Base-by-base conservation (phyloP, 352 stramenopile genomes). In the Phytopythium helicoides region DNA sequence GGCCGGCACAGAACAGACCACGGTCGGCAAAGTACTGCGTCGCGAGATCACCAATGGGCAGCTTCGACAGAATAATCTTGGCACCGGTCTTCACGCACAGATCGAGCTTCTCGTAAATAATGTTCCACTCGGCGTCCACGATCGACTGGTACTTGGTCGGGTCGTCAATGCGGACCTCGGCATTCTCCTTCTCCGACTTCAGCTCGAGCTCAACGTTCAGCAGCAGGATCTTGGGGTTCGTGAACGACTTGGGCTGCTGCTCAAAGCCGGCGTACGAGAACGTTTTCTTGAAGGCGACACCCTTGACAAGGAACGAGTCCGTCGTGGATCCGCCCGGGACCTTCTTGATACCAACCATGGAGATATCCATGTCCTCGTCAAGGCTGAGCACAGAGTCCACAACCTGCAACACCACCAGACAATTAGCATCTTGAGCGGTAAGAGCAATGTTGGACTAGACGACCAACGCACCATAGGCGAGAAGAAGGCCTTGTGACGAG, bases 251-350 rank as follows among this genome's bases (percentile, higher is more conserved):
- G 38, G 96, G 97, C 89, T 99, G 98, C 87, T 99, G 97, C 77
- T 99, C 97, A 65, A 99, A 99, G n/a, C 97, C 97, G 8, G 97
- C 97, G 70, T 99, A 99, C 48, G 90, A 98, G 68, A 99, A 99
- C 22, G 97, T 99, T 77, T 99, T 99, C 77, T 99, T 98, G 83
- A 99, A 99, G 3, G 97, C 97, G 3, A 99, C 97, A 23, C 97
- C 96, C 53, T 97, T 81, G 12, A 99, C 96, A 6, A 99, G 77
- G 71, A 99, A 98, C 51, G 94, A 99, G 67, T 98, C 93, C 49
- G 92, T 97, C 25, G 99, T 96, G 39, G 97, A 98, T 16, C 97
- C 97, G 46, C 97, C 97, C 8, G 94, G 90, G 26, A 99, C 97
- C 72, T 98, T 98, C 79, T 99, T 99, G 41, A 99, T 87, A 23